Conservation (phyloP, 2,329 filamentous ascomycete species). For the Curvularia sp. region DNA sequence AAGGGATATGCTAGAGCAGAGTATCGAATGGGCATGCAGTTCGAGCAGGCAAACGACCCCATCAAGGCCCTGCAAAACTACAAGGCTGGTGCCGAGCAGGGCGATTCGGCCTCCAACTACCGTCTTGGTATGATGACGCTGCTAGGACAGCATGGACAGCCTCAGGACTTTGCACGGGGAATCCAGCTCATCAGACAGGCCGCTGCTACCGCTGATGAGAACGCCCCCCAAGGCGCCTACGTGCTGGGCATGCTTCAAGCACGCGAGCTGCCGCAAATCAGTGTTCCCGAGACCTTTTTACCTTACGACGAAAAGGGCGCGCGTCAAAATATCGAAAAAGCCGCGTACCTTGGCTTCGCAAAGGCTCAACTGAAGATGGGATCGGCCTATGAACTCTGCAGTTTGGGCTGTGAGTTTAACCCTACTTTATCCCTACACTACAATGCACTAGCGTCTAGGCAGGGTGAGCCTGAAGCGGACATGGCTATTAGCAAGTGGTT, state of each 20-base stretch:
- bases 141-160: conserved; percentile 89
- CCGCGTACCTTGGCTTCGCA: conserved; percentile 92
- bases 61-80: conserved; percentile 92
- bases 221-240: conserved; percentile 95
- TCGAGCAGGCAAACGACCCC: conserved; percentile 92
- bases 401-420: conserved; percentile 93
- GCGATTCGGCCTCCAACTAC: conserved; percentile 86
- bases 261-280: conserved; percentile 88
- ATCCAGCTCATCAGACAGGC: conserved; percentile 83
- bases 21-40: conserved; percentile 98
- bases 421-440: conserved; percentile 93
- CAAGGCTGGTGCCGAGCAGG: conserved; percentile 76
- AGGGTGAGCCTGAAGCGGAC: conserved; percentile 91
- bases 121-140: conserved; percentile 97
- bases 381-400: conserved; percentile 91
- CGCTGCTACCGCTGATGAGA: conserved; percentile 89
- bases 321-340: conserved; percentile 91
- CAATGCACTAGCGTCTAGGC: conserved; percentile 88
- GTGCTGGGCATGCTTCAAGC: conserved; percentile 94
- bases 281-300: conserved; percentile 74
- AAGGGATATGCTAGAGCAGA: conserved; percentile 87
- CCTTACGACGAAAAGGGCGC: conserved; percentile 75
- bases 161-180: conserved; percentile 78
- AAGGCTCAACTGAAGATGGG: conserved; percentile 98
- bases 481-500: conserved; percentile 99